A percentile compares a stretch with the other conserved stretches of the same genome.
phyloP scores from a whole-genome alignment of 2,329 filamentous ascomycete genomes.

The Phialophora tarda region DNA sequence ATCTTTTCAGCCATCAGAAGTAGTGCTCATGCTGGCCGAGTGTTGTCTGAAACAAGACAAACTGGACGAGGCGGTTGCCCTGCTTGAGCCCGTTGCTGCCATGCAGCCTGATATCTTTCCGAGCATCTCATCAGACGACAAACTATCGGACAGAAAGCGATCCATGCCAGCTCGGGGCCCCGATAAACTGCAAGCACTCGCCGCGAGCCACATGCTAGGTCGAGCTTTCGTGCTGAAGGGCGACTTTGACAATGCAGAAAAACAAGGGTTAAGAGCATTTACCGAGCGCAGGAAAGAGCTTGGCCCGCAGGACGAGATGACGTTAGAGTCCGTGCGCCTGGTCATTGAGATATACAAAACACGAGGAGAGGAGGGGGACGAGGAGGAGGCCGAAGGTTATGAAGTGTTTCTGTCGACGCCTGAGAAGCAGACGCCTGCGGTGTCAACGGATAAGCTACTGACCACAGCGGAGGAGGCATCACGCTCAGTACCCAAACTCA shows the following conservation, averaged over 20 bases:
- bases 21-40: conserved; percentile 35
- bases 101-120: conserved; percentile 29
- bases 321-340: conserved; percentile 34
- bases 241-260: conserved; percentile 34
- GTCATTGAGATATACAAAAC: conserved; percentile 37
- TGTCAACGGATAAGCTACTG: conserved; percentile 11
- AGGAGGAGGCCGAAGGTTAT: conserved; percentile 36
- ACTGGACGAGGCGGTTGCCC: conserved; percentile 33
- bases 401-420: conserved; percentile 33
- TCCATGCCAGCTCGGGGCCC: conserved; percentile 6
- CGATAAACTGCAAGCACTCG: conserved; percentile 31
- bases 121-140: not conserved
- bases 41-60: conserved; percentile 37
- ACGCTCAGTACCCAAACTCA: conserved; percentile 7
- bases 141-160: not conserved
- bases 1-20: conserved; percentile 35
- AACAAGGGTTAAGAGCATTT: conserved; percentile 35
- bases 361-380: conserved; percentile 32
- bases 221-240: conserved; percentile 32
- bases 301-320: conserved; percentile 34
- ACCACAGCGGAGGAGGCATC: not conserved
- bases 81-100: conserved; percentile 34
- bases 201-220: conserved; percentile 36
- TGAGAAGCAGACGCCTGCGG: conserved; percentile 8
- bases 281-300: conserved; percentile 33